phyloP scores from a whole-genome alignment of 106 monocot species.

The Allium cepa region DNA sequence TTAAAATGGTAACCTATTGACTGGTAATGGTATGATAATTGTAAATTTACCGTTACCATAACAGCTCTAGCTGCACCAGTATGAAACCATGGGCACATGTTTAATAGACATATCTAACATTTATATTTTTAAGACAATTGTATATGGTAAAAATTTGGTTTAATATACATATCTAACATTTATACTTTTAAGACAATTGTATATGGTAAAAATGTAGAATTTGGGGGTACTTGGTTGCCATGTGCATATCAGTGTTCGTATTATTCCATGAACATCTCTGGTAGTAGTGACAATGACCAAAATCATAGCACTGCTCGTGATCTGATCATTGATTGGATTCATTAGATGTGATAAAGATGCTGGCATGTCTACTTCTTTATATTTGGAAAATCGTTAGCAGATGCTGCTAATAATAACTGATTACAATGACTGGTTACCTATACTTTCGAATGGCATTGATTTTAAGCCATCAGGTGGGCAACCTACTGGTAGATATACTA shows the following conservation, averaged over 20 bases:
- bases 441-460: constrained; percentile 83
- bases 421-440: constrained; percentile 44
- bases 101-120: no score
- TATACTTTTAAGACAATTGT: no score
- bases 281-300: not conserved
- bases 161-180: no score
- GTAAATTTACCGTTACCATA: no score
- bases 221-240: no score
- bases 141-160: no score
- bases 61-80: no score
- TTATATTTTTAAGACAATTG: no score
- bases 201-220: no score
- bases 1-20: no score
- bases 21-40: no score
- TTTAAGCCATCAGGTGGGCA: constrained; percentile 59
- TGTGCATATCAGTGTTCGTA: not conserved
- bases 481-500: constrained; percentile 84
- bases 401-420: constrained; percentile 86
- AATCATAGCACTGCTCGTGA: not conserved
- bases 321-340: not conserved
- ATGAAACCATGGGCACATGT: no score
- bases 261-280: not conserved
- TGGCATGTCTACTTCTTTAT: constrained; percentile 37
- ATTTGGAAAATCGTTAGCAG: constrained; percentile 88
- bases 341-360: not conserved